Conservation (phyloP, 176 grass and related monocot genomes). For the Eragrostis curvula region DNA sequence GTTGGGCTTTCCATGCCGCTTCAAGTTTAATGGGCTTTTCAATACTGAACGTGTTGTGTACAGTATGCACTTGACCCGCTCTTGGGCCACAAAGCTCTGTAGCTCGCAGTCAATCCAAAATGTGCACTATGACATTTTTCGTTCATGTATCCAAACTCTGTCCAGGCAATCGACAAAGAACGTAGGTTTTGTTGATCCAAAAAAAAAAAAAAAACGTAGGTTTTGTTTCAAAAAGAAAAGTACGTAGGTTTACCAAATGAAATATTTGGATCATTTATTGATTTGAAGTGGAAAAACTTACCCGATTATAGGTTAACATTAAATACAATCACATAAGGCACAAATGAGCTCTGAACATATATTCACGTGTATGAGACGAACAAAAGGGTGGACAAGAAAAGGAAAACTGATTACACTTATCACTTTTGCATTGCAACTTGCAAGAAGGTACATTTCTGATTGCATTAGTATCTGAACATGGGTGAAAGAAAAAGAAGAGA, state of each 20-base stretch:
- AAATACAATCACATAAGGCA: not conserved
- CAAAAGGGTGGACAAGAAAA: not conserved
- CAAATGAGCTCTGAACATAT: not conserved
- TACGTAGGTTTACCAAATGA: too few relatives aligned
- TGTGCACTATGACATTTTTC: too few relatives aligned
- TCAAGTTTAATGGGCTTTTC: not conserved
- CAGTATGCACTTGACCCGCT: too few relatives aligned
- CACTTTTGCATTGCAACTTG: slow-evolving; percentile 46
- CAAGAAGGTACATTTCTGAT: slow-evolving; percentile 44
- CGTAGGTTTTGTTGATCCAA: too few relatives aligned
- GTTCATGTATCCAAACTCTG: too few relatives aligned
- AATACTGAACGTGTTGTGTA: too few relatives aligned
- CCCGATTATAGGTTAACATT: not conserved
- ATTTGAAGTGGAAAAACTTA: not conserved
- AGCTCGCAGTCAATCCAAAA: too few relatives aligned
- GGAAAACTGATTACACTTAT: slow-evolving; percentile 52
- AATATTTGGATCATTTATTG: not conserved
- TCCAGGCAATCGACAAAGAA: too few relatives aligned
- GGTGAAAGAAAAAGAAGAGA: not conserved
- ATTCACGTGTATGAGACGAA: slow-evolving; percentile 36
- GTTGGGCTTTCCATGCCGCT: not conserved
- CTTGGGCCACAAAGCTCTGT: too few relatives aligned
- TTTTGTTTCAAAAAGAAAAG: too few relatives aligned
- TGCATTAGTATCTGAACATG: slow-evolving; percentile 52
- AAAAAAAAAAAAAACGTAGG: too few relatives aligned